phyloP scores from a whole-genome alignment of 208 protist species.

The Trypanosoma vivax region DNA sequence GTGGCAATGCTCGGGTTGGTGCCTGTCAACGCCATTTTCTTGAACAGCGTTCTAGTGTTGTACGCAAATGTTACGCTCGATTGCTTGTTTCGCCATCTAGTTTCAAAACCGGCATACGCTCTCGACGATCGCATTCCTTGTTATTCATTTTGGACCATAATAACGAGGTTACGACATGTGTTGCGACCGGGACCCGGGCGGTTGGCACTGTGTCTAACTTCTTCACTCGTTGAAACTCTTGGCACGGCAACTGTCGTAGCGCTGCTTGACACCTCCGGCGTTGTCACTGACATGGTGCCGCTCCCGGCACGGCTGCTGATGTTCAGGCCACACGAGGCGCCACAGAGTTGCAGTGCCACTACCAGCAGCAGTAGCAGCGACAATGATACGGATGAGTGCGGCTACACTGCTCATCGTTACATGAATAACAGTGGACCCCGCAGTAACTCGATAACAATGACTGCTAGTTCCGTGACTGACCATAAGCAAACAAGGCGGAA shows the following conservation, averaged over 20 bases:
- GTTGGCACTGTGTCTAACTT: slow-evolving; percentile 63
- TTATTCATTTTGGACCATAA: slow-evolving; percentile 56
- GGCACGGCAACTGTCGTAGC: slow-evolving; percentile 81
- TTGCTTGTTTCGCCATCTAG: slow-evolving; percentile 73
- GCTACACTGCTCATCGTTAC: not conserved
- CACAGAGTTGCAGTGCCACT: slow-evolving; percentile 21
- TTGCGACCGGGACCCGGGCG: slow-evolving; percentile 37
- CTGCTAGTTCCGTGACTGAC: slow-evolving; percentile 24
- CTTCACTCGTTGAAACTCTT: slow-evolving; percentile 75
- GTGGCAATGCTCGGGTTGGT: slow-evolving; percentile 77
- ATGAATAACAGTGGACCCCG: too few species aligned
- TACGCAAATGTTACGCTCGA: slow-evolving; percentile 84
- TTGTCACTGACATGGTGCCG: slow-evolving; percentile 88
- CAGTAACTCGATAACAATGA: too few species aligned
- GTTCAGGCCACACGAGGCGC: slow-evolving; percentile 25
- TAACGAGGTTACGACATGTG: slow-evolving; percentile 48
- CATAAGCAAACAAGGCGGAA: slow-evolving; percentile 54
- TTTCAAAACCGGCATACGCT: slow-evolving; percentile 47
- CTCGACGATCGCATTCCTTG: slow-evolving; percentile 75
- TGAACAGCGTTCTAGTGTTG: slow-evolving; percentile 69
- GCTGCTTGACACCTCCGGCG: slow-evolving; percentile 72
- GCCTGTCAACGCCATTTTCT: slow-evolving; percentile 76
- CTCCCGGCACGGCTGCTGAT: slow-evolving; percentile 67
- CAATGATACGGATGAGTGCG: not conserved
- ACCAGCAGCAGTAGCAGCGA: not conserved